Evolutionary conservation across 129 eudicot genomes (phyloP).

Genomic region (sunflower (Helianthus annuus)): DNA sequence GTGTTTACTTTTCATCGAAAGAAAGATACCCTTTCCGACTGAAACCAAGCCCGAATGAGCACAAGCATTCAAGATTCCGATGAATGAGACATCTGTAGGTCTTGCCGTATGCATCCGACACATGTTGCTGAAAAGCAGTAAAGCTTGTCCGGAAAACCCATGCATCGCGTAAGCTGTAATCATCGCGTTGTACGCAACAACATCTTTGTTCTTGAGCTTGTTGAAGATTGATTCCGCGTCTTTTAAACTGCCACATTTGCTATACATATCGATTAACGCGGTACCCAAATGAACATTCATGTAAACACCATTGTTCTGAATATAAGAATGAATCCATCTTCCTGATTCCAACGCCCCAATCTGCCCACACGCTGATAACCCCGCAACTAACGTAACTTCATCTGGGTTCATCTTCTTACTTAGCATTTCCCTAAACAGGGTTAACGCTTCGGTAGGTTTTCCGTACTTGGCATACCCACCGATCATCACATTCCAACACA

Average conservation of each 20-base stretch:
- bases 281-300: slow-evolving; percentile 61
- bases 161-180: slow-evolving; percentile 73
- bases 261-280: slow-evolving; percentile 81
- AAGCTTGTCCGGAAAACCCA: slow-evolving; percentile 59
- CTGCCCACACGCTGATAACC: slow-evolving; percentile 78
- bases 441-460: slow-evolving; percentile 60
- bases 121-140: slow-evolving; percentile 53
- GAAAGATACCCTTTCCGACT: slow-evolving; percentile 51
- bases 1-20: slow-evolving; percentile 49
- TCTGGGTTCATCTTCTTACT: slow-evolving; percentile 39
- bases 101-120: slow-evolving; percentile 19
- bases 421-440: slow-evolving; percentile 58
- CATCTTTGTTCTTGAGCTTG: slow-evolving; percentile 52
- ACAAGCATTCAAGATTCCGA: slow-evolving; percentile 71
- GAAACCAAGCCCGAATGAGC: slow-evolving; percentile 82
- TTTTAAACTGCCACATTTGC: slow-evolving; percentile 77
- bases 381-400: slow-evolving; percentile 64
- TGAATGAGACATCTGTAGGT: slow-evolving; percentile 69
- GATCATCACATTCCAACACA: slow-evolving; percentile 90
- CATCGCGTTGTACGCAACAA: slow-evolving; percentile 74
- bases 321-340: slow-evolving; percentile 74
- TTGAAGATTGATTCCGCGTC: slow-evolving; percentile 60
- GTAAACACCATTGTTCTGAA: slow-evolving; percentile 22
- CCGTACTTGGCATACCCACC: slow-evolving; percentile 74
- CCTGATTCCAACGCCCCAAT: slow-evolving; percentile 78